These are phyloP conservation scores for Incumbomyces delicatus DNA, from an alignment of 2,329 filamentous ascomycete genomes.

Conservation along the genomic window DNA sequence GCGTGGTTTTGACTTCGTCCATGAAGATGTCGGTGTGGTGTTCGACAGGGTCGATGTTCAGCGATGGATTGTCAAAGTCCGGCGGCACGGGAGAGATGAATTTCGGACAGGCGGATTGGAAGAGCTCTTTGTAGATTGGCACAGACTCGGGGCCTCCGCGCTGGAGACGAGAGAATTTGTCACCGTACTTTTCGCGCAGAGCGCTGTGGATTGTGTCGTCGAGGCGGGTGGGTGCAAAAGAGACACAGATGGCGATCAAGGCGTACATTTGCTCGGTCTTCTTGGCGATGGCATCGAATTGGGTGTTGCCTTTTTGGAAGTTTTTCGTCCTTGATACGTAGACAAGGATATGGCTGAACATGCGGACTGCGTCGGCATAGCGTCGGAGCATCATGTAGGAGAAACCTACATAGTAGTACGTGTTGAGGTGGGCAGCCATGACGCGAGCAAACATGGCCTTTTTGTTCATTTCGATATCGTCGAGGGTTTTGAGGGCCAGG, in stretches of 20 bases:
- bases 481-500: constrained; percentile 94
- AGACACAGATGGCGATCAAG: constrained; percentile 95
- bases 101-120: constrained; percentile 95
- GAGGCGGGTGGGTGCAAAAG: constrained; percentile 91
- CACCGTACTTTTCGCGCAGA: constrained; percentile 96
- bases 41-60: constrained; percentile 94
- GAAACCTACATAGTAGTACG: constrained; percentile 99
- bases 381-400: constrained; percentile 99
- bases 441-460: constrained; percentile 99
- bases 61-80: constrained; percentile 91
- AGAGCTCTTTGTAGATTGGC: constrained; percentile 95
- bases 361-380: constrained; percentile 97
- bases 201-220: constrained; percentile 99
- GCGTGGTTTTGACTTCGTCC: constrained; percentile 99
- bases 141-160: constrained; percentile 90
- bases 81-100: constrained; percentile 97
- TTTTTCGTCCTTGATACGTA: constrained; percentile 99
- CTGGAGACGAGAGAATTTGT: constrained; percentile 94
- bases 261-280: constrained; percentile 99
- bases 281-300: constrained; percentile 97
- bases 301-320: constrained; percentile 89
- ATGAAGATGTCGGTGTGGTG: constrained; percentile 98
- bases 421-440: constrained; percentile 99
- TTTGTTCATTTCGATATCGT: constrained; percentile 99
- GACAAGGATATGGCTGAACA: constrained; percentile 99